Evolutionary conservation across 441 rosid species (phyloP).

Genomic region (Erodium moschatum): DNA sequence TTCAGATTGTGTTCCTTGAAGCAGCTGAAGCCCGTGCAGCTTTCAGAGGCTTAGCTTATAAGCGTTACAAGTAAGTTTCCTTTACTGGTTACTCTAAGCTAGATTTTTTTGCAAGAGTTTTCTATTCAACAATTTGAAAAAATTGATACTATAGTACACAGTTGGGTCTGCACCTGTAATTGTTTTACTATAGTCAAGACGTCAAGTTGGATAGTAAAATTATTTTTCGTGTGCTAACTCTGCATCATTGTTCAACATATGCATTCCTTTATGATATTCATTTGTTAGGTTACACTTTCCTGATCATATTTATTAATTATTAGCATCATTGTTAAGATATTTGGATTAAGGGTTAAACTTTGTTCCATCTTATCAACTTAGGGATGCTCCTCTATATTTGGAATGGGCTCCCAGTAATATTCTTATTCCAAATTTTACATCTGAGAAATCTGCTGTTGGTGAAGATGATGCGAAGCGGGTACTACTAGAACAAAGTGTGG

Average conservation of each 20-base stretch:
- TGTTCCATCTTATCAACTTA: slow-evolving; percentile 26
- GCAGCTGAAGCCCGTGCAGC: slow-evolving; percentile 83
- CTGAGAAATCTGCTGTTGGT: slow-evolving; percentile 37
- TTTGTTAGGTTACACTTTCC: neutral
- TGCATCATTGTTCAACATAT: neutral
- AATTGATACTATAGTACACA: neutral
- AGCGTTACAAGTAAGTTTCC: slow-evolving; percentile 69
- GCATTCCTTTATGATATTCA: neutral
- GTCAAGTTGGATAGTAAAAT: neutral
- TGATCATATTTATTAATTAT: neutral
- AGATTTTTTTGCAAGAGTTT: neutral
- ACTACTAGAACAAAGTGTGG: slow-evolving; percentile 53
- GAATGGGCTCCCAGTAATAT: slow-evolving; percentile 88
- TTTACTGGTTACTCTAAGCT: neutral
- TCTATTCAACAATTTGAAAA: neutral
- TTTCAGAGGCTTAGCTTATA: slow-evolving; percentile 72
- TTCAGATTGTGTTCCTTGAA: slow-evolving; percentile 81
- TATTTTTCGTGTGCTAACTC: neutral
- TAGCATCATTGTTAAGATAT: neutral
- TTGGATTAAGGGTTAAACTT: neutral
- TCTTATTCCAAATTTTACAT: slow-evolving; percentile 37
- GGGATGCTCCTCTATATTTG: slow-evolving; percentile 84
- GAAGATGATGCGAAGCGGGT: slow-evolving; percentile 54
- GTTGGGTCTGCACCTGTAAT: neutral
- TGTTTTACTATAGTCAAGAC: neutral